Evolutionary conservation across 495 filamentous ascomycete genomes (phyloP).

Genomic region (Eremomyces bilateralis): DNA sequence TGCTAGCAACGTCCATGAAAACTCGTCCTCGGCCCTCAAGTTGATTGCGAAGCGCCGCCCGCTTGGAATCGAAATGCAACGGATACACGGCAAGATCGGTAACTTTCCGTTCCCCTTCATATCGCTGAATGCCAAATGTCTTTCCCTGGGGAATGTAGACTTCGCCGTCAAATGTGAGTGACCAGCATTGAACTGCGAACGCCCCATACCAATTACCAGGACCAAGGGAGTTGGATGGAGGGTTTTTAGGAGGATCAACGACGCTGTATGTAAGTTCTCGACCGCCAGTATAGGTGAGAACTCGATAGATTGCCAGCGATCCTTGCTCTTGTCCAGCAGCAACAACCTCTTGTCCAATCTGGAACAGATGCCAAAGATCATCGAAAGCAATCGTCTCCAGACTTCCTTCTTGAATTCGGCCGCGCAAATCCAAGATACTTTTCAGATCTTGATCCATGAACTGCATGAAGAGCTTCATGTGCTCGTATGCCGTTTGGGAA

Average conservation of each 20-base stretch:
- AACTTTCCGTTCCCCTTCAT: background rate
- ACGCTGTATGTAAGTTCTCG: no score
- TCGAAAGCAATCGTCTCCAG: constrained; percentile 1
- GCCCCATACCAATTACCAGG: no score
- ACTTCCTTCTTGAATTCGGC: background rate
- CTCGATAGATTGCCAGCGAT: no score
- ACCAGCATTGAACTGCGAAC: no score
- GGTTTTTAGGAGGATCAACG: no score
- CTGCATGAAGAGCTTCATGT: background rate
- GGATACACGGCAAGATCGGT: background rate
- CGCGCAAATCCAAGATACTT: background rate
- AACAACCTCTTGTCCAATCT: background rate
- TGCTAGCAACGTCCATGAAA: background rate
- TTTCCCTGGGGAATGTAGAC: no score
- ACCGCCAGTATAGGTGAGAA: no score
- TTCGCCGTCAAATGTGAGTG: no score
- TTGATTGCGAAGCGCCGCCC: background rate
- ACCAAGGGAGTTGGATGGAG: no score
- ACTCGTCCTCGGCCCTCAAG: background rate
- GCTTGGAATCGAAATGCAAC: background rate
- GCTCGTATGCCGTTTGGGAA: background rate
- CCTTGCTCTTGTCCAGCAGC: background rate
- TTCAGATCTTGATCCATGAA: constrained; percentile 1
- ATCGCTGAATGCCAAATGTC: background rate
- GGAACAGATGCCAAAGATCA: constrained; percentile 1